Base-by-base conservation (phyloP, 2,329 filamentous ascomycete species). In the Exophiala mesophila region DNA sequence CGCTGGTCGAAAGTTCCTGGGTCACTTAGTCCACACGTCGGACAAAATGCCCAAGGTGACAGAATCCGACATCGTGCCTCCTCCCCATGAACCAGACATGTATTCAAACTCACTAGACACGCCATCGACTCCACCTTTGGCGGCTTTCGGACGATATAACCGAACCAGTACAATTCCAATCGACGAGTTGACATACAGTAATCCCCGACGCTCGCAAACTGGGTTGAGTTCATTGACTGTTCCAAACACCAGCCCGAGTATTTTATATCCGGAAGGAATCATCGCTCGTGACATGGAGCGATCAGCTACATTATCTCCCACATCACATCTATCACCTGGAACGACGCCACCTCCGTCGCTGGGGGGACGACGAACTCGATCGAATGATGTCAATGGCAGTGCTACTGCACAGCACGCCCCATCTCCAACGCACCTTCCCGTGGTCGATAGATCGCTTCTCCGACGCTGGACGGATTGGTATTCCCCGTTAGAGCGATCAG, bases 141-240 rank as follows among this genome's bases (percentile, higher is more conserved):
- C n/a, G 3, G 3, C 24, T 7, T 21, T 12, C 12, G 32, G 35
- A 12, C 17, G 23, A 20, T 41, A 32, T 17, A 18, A 26, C 18
- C 38, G 41, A 20, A 42, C 44, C 17, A 51, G 41, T 20, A 51
- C 48, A 5, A 40, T 51, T 21, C 42, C 36, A 18, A 47, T 51
- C 39, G 48, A 47, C 16, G 48, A 51, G 16, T 44, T 30, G 15
- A 17, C 24, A 5, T 40, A 40, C 18, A 21, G 29, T 16, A n/a
- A n/a, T n/a, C n/a, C n/a, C n/a, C n/a, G n/a, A n/a, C n/a, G n/a
- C n/a, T n/a, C 21, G 21, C 21, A 20, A 5, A 26, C 35, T 8
- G 19, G 21, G n/a, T n/a, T n/a, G n/a, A n/a, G n/a, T n/a, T n/a
- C n/a, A 12, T 15, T 23, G 13, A 15, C 9, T 10, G 12, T 24